Evolutionary conservation across 2,329 filamentous ascomycete species (phyloP), one percentile per base, ranked within the genome.

Genomic region (Coleophoma eucalyptorum): DNA sequence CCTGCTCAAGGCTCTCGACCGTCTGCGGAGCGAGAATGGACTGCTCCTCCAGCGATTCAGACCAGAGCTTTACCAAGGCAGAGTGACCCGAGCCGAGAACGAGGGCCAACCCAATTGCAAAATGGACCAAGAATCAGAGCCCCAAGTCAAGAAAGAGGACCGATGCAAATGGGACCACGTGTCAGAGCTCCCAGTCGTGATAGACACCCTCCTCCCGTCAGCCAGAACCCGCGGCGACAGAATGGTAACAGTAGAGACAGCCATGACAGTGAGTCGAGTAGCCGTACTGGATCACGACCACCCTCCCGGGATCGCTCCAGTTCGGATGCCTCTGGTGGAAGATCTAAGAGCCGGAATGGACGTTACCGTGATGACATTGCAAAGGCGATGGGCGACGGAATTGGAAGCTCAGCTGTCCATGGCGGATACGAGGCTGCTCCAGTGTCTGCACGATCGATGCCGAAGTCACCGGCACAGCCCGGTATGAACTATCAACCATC

Each of bases 341-440:
- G 60, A 40, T 65, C 64, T 2, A 65, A 62, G 51, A 64, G 60
- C 44, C 59, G 58, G 18, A 66, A 60, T 52, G 62, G 58, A 21
- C 53, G 58, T 44, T 62, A 64, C 44, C 61, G 54, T 46, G 63
- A 65, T 49, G 64, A 65, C 48, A 40, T 62, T 13, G 58, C 59
- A 18, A 57, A 55, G 38, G 57, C 57, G 15, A 63, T 65, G 57
- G 55, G 55, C 8, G 58, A 63, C 41, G 60, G 59, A 37, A 52
- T 46, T 13, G 49, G 55, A 2, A 61, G 47, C 37, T 58, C 57
- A 8, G 56, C 50, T 21, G 26, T 8, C 10, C 56, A 59, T 47
- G 54, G 48, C 5, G 45, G 49, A 16, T 56, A 59, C 48, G 59
- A 60, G 20, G 60, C 60, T 11, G 54, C 62, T 19, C 44, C 57